Evolutionary conservation across 1,139 yeast species (phyloP).

Genomic region (Lodderomyces margitis): DNA sequence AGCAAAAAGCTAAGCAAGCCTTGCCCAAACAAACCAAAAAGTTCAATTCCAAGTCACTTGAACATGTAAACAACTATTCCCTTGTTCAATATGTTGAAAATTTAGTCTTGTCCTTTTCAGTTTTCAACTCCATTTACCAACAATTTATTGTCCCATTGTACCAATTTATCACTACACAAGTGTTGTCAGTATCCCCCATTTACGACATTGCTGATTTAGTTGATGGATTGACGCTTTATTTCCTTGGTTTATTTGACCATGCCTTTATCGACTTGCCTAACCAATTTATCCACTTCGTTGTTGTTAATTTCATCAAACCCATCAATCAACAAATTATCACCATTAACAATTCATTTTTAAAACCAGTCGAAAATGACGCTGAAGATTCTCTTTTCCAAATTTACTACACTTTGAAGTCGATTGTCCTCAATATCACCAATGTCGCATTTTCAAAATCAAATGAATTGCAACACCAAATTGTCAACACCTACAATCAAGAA

Average conservation of each 20-base stretch:
- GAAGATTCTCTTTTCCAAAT: constrained; percentile 24
- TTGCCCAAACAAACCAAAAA: constrained; percentile 10
- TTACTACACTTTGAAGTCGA: constrained; percentile 30
- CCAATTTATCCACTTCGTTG: constrained; percentile 8
- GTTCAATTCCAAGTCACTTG: constrained; percentile 34
- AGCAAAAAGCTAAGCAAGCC: constrained; percentile 10
- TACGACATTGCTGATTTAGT: constrained; percentile 23
- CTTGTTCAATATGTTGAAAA: constrained; percentile 23
- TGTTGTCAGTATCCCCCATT: constrained; percentile 24
- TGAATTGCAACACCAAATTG: constrained; percentile 32
- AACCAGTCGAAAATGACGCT: constrained; percentile 12
- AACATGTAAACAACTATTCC: constrained; percentile 35
- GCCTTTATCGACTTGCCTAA: constrained; percentile 12
- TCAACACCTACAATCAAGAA: constrained; percentile 37
- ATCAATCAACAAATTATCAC: constrained; percentile 13
- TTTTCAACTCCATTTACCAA: constrained; percentile 24
- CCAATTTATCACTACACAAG: constrained; percentile 20
- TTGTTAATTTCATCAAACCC: constrained; percentile 12
- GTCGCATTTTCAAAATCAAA: constrained; percentile 28
- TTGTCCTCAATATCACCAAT: constrained; percentile 26
- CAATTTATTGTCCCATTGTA: constrained; percentile 19
- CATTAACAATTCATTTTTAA: constrained; percentile 14
- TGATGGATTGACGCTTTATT: constrained; percentile 20
- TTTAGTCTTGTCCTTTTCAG: constrained; percentile 26
- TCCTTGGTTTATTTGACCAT: constrained; percentile 13